These are phyloP conservation scores for Penicillium thymicola DNA, from an alignment of 2,329 filamentous ascomycete genomes.

Conservation along the genomic window DNA sequence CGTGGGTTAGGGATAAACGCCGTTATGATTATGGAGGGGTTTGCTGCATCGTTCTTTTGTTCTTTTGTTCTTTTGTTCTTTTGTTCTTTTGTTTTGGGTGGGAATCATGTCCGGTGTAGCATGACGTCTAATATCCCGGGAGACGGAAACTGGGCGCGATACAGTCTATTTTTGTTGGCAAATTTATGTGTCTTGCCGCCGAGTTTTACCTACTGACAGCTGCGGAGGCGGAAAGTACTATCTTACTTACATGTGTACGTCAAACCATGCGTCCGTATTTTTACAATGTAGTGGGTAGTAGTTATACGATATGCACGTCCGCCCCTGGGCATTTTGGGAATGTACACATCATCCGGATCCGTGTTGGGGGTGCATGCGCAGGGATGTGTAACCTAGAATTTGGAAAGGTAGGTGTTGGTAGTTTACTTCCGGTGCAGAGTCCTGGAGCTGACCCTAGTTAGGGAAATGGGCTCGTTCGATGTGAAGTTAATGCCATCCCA, in stretches of 20 bases:
- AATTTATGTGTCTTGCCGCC: neutral
- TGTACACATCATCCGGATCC: neutral
- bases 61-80: too few relatives aligned
- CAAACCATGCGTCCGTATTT: neutral
- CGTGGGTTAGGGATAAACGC: neutral
- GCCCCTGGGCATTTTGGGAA: neutral
- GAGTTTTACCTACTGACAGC: neutral
- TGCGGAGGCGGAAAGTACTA: neutral
- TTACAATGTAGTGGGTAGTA: neutral
- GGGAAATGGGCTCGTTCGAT: neutral
- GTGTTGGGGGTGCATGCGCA: neutral
- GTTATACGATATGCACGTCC: neutral
- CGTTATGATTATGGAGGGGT: neutral
- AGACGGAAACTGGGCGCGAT: neutral
- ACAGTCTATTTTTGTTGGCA: neutral
- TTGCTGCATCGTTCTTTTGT: neutral
- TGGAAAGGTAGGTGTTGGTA: neutral
- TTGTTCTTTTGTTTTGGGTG: too few relatives aligned
- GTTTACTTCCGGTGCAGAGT: neutral
- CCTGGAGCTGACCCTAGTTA: neutral
- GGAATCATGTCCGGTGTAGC: too few relatives aligned
- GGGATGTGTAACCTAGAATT: neutral
- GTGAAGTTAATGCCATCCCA: neutral
- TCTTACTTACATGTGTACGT: neutral
- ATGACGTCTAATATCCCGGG: neutral